Percentiles rank a stretch among this genome's conserved stretches.
Conservation (phyloP, 2,329 filamentous ascomycete genomes). For the Hypocreales sp. region DNA sequence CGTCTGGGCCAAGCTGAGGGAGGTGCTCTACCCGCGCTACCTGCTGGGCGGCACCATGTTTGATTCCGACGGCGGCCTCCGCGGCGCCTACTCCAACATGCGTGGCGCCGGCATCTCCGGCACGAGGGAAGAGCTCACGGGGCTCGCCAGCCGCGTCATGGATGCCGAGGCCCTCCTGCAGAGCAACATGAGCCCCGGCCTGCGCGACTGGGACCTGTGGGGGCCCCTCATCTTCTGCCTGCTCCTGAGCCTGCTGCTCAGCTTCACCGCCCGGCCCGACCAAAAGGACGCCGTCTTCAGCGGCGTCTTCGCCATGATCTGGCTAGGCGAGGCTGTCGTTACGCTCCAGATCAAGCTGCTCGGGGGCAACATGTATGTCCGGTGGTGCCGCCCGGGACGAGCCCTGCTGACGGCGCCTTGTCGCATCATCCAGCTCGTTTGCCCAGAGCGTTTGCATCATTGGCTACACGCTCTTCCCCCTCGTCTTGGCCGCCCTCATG, state of each 20-base stretch:
- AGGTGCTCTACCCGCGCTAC: slow-evolving; percentile 93
- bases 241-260: slow-evolving; percentile 73
- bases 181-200: slow-evolving; percentile 70
- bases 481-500: slow-evolving; percentile 82
- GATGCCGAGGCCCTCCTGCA: slow-evolving; percentile 47
- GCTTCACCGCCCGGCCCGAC: slow-evolving; percentile 59
- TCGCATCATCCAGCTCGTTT: slow-evolving; percentile 58
- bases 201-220: slow-evolving; percentile 98
- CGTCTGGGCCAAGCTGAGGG: slow-evolving; percentile 96
- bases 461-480: slow-evolving; percentile 92
- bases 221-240: slow-evolving; percentile 91
- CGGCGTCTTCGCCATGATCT: slow-evolving; percentile 90
- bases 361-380: slow-evolving; percentile 89
- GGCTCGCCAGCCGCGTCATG: slow-evolving; percentile 44
- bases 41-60: slow-evolving; percentile 60
- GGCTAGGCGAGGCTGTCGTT: slow-evolving; percentile 91
- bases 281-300: slow-evolving; percentile 88
- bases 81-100: slow-evolving; percentile 46
- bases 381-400: too few species aligned
- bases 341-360: slow-evolving; percentile 96
- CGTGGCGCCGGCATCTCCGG: slow-evolving; percentile 42
- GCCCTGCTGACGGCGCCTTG: too few species aligned
- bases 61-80: slow-evolving; percentile 34
- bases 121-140: slow-evolving; percentile 45
- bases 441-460: slow-evolving; percentile 97